Percentiles rank a stretch among this genome's conserved stretches.
Conservation (phyloP, 371 early-diverging fungal species). For the Rhizopus delemar region DNA sequence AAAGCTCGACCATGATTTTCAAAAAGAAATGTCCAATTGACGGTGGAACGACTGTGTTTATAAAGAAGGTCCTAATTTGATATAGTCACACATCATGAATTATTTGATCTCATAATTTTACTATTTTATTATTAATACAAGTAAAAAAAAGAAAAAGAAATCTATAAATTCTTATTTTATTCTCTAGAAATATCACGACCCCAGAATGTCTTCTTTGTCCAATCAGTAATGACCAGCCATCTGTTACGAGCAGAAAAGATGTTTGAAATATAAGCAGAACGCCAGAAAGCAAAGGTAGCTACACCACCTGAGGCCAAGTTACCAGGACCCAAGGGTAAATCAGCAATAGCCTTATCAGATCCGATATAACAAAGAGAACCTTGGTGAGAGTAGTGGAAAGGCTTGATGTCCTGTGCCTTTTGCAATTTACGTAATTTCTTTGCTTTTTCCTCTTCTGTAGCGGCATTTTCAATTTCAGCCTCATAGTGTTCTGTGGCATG, state of each 20-base stretch:
- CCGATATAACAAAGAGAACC: conserved; percentile 92
- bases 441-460: conserved; percentile 36
- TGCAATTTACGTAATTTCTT: conserved; percentile 47
- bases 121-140: too few species aligned
- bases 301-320: conserved; percentile 74
- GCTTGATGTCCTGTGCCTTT: conserved; percentile 57
- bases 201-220: conserved; percentile 85
- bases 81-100: too few species aligned
- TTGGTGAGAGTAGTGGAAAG: conserved; percentile 81
- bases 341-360: conserved; percentile 88
- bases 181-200: conserved; percentile 92
- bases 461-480: conserved; percentile 26
- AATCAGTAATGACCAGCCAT: conserved; percentile 82
- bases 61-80: too few species aligned
- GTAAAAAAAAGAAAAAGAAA: too few species aligned
- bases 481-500: conserved; percentile 52
- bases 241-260: conserved; percentile 85
- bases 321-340: conserved; percentile 76
- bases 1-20: too few species aligned
- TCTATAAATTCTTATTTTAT: conserved; percentile 37
- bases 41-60: too few species aligned
- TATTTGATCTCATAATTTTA: too few species aligned
- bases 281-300: conserved; percentile 80
- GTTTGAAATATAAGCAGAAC: conserved; percentile 70
- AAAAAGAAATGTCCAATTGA: too few species aligned